Conservation (phyloP, 2,329 filamentous ascomycete genomes). For the Epichloe glyceriae region DNA sequence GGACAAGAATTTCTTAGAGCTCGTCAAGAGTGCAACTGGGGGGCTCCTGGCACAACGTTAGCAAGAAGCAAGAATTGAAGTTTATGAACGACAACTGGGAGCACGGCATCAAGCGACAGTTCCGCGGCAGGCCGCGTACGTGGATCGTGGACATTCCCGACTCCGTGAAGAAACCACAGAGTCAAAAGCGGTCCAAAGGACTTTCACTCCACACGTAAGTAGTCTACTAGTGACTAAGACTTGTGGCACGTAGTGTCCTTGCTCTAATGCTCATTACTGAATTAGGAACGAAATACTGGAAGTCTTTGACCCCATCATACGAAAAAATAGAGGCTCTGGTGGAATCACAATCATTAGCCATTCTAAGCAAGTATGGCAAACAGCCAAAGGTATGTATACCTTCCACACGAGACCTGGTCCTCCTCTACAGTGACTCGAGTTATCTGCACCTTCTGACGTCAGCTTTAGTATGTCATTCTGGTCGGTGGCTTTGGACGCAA, state of each 20-base stretch:
- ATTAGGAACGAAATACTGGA: background rate
- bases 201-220: background rate
- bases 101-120: slow-evolving; percentile 16
- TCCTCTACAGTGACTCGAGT: no score
- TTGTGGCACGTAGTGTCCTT: background rate
- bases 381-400: slow-evolving; percentile 15
- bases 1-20: slow-evolving; percentile 21
- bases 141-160: slow-evolving; percentile 13
- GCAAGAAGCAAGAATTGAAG: background rate
- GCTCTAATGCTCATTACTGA: background rate
- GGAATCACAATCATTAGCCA: slow-evolving; percentile 10
- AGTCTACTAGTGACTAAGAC: background rate
- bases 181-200: background rate
- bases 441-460: background rate
- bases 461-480: slow-evolving; percentile 22
- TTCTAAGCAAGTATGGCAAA: slow-evolving; percentile 6
- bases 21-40: slow-evolving; percentile 16
- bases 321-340: slow-evolving; percentile 13
- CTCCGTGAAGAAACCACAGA: background rate
- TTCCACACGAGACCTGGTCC: background rate
- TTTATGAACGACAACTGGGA: slow-evolving; percentile 19
- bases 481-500: slow-evolving; percentile 26
- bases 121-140: slow-evolving; percentile 5
- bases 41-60: background rate
- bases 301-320: slow-evolving; percentile 12